Evolutionary conservation across 352 stramenopile species (phyloP).

Genomic region (Phytophthora sp.): DNA sequence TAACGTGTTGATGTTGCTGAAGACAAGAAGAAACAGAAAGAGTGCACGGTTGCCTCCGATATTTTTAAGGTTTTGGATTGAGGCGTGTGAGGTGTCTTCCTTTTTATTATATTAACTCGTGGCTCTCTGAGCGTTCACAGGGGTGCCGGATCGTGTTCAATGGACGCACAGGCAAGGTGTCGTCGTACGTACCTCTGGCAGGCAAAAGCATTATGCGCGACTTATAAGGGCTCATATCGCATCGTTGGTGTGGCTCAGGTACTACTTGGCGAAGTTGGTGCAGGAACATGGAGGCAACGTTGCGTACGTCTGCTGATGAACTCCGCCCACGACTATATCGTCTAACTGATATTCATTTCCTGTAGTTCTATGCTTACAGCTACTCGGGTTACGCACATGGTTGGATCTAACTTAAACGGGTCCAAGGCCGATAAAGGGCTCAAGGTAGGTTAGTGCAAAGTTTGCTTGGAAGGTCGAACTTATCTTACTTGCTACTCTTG

Average conservation of each 20-base stretch:
- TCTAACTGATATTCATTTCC: too few relatives aligned
- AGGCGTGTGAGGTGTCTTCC: too few relatives aligned
- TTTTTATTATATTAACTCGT: too few relatives aligned
- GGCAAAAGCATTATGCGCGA: not conserved
- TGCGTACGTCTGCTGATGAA: conserved; percentile 38
- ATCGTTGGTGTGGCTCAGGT: conserved; percentile 41
- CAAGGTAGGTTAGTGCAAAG: conserved; percentile 49
- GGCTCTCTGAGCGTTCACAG: conserved; percentile 25
- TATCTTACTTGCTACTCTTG: too few relatives aligned
- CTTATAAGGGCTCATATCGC: not conserved
- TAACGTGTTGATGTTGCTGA: not conserved
- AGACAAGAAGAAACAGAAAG: conserved; percentile 15
- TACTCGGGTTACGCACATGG: conserved; percentile 80
- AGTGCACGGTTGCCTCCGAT: conserved; percentile 14
- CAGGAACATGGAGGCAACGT: conserved; percentile 77
- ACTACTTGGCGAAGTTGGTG: conserved; percentile 83
- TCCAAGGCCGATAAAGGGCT: conserved; percentile 77
- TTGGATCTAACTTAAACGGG: conserved; percentile 78
- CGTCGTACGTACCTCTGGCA: conserved; percentile 79
- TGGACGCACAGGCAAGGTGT: conserved; percentile 80
- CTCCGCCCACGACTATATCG: too few relatives aligned
- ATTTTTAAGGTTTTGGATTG: conserved; percentile 77
- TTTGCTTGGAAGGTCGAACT: too few relatives aligned
- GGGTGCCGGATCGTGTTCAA: conserved; percentile 85
- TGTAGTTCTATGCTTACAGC: conserved; percentile 42